Conservation (phyloP, 2,329 filamentous ascomycete genomes). For the Colletotrichum limetticola region DNA sequence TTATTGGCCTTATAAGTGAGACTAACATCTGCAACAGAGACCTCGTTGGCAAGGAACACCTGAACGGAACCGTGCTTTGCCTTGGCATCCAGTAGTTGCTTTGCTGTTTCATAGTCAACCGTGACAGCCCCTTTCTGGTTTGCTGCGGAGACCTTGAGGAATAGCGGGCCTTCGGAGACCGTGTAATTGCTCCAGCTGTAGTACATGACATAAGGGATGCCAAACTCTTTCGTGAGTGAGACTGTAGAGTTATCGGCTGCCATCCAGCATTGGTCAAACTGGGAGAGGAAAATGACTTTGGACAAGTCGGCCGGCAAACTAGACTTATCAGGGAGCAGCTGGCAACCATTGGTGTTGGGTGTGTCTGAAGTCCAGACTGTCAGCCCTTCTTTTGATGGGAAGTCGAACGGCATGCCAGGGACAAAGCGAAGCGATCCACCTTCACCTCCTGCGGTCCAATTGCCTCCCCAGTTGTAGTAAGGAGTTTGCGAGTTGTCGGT, state of each 20-base stretch:
- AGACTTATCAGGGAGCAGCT: neutral
- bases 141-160: slow-evolving; percentile 38
- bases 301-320: neutral
- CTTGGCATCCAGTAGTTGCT: slow-evolving; percentile 4
- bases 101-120: neutral
- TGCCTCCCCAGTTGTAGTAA: slow-evolving; percentile 22
- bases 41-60: neutral
- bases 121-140: neutral
- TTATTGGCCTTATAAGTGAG: slow-evolving; percentile 8
- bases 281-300: neutral
- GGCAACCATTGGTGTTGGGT: neutral
- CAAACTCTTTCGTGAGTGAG: slow-evolving; percentile 39
- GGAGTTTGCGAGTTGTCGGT: slow-evolving; percentile 27
- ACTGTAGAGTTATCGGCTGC: neutral
- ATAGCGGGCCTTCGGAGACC: slow-evolving; percentile 50
- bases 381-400: neutral
- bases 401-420: slow-evolving; percentile 7
- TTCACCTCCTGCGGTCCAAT: slow-evolving; percentile 13
- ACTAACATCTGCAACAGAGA: neutral
- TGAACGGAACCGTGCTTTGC: neutral
- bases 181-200: slow-evolving; percentile 52
- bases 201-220: slow-evolving; percentile 52
- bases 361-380: slow-evolving; percentile 19
- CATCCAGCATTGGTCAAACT: slow-evolving; percentile 7
- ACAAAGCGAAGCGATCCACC: slow-evolving; percentile 41